A percentile compares a stretch with the other conserved stretches of the same genome.
phyloP scores from a whole-genome alignment of 2,329 filamentous ascomycete genomes.

The Huntiella bhutanensis region DNA sequence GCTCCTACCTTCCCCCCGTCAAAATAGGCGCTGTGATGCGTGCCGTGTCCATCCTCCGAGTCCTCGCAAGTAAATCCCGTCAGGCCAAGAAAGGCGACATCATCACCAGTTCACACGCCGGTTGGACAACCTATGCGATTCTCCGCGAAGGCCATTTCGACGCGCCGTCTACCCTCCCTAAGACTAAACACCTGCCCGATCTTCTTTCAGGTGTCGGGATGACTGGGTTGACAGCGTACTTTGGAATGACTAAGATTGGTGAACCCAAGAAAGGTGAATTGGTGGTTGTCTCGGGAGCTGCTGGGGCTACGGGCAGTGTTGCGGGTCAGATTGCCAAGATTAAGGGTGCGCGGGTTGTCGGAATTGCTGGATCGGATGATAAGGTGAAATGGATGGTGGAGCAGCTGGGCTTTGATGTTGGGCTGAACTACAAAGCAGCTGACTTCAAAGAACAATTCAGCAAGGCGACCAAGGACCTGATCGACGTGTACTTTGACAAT shows the following conservation, averaged over 20 bases:
- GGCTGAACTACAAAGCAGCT: slow-evolving; percentile 48
- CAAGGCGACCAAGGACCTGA: slow-evolving; percentile 36
- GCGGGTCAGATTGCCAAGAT: slow-evolving; percentile 64
- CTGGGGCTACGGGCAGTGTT: slow-evolving; percentile 59
- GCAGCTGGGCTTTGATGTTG: slow-evolving; percentile 47
- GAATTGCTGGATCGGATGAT: slow-evolving; percentile 45
- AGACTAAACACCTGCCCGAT: slow-evolving; percentile 31
- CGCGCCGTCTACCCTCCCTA: slow-evolving; percentile 22
- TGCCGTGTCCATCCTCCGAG: slow-evolving; percentile 37
- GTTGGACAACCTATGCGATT: slow-evolving; percentile 51
- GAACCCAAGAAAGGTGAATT: slow-evolving; percentile 50
- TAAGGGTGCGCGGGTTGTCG: slow-evolving; percentile 42
- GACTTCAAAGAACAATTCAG: slow-evolving; percentile 42
- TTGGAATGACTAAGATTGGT: slow-evolving; percentile 51
- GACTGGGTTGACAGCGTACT: slow-evolving; percentile 59
- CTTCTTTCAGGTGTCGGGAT: slow-evolving; percentile 42
- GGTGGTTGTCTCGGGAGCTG: slow-evolving; percentile 60
- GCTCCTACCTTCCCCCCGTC: slow-evolving; percentile 50
- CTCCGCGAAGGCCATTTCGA: slow-evolving; percentile 32
- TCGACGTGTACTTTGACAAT: slow-evolving; percentile 59
- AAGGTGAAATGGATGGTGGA: slow-evolving; percentile 48
- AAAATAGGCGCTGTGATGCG: slow-evolving; percentile 51
- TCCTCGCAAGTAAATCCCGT: slow-evolving; percentile 39
- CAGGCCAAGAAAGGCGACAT: slow-evolving; percentile 37
- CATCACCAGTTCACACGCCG: slow-evolving; percentile 29